Evolutionary conservation across 805 yeast species (phyloP), one percentile per base, ranked within the genome.

Genomic region (Kluyveromyces wickerhamii): DNA sequence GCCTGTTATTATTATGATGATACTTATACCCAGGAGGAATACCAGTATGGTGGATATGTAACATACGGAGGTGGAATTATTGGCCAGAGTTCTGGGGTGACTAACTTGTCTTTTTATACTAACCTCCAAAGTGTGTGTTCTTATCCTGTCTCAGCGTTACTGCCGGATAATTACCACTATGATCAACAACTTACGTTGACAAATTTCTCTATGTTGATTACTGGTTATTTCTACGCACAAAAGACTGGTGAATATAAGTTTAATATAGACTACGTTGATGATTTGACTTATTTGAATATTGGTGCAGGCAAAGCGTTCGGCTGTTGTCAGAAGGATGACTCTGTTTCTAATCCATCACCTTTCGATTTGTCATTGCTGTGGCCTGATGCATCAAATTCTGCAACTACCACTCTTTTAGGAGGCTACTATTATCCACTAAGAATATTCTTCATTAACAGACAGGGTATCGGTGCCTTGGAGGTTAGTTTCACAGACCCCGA

Each of bases 251-350:
- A 42, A 4, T 62, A 59, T 29, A 36, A 37, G 1, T 47, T 60
- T 34, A 20, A 40, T 5, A 34, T 60, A 19, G 29, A 29, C 4
- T 26, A 28, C 7, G 49, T 51, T 27, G 66, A 61, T 44, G 65
- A 61, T 38, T 42, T 45, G 18, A 54, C 46, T n/a, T 52, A 51
- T 43, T 57, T 63, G 28, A 48, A 45, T 33, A 40, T 55, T 33
- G 62, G 61, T 27, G 44, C 39, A 13, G 52, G 54, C 9, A 49
- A 45, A 35, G 59, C 59, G 5, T 53, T 63, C 19, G 52, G 50
- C 18, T 66, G 71, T 44, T 56, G 67, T 45, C 42, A 48, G 26
- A 22, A 32, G 7, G 22, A 20, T 5, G n/a, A 21, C 5, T 9
- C 40, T 18, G 36, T 22, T 9, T 7, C 38, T 6, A 21, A 33